Percentiles rank a stretch among this genome's conserved stretches.
phyloP scores from a whole-genome alignment of 2,329 filamentous ascomycete species.

The Fusarium verrucosum region DNA sequence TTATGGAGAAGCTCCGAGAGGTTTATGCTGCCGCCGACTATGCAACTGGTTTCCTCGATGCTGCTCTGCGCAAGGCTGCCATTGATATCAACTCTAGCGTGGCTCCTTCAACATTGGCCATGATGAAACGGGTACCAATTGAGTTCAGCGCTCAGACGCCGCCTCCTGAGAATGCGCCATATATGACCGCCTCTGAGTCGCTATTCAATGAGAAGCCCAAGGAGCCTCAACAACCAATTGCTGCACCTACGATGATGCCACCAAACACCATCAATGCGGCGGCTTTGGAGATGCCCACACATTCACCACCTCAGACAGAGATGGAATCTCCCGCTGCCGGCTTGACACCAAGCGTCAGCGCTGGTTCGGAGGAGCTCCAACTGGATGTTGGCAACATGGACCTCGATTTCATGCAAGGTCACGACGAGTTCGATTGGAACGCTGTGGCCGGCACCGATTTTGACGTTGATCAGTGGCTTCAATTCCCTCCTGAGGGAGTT shows the following conservation, averaged over 20 bases:
- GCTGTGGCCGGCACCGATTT: constrained; percentile 62
- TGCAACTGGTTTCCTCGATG: constrained; percentile 93
- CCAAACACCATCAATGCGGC: constrained; percentile 52
- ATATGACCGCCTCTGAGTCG: constrained; percentile 55
- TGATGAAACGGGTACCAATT: constrained; percentile 51
- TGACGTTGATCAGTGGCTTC: constrained; percentile 68
- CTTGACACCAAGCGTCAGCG: constrained; percentile 58
- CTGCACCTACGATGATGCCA: constrained; percentile 46
- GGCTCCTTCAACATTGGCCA: constrained; percentile 46
- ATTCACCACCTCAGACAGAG: constrained; percentile 58
- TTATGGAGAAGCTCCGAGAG: constrained; percentile 86
- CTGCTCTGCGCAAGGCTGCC: constrained; percentile 85
- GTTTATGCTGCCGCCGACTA: constrained; percentile 96
- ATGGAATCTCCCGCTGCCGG: constrained; percentile 50
- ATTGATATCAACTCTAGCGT: constrained; percentile 69
- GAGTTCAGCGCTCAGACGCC: constrained; percentile 59
- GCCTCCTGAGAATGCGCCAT: constrained; percentile 61
- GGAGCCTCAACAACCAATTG: constrained; percentile 23
- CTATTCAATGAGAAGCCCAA: constrained; percentile 49
- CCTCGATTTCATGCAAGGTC: constrained; percentile 58
- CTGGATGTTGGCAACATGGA: constrained; percentile 52
- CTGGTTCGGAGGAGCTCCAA: constrained; percentile 53
- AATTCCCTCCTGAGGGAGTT: constrained; percentile 63
- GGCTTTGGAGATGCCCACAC: constrained; percentile 48
- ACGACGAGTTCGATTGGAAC: constrained; percentile 65